Conservation (phyloP, 768 basidiomycete genomes). For the Cystobasidiopsis lactophilus region DNA sequence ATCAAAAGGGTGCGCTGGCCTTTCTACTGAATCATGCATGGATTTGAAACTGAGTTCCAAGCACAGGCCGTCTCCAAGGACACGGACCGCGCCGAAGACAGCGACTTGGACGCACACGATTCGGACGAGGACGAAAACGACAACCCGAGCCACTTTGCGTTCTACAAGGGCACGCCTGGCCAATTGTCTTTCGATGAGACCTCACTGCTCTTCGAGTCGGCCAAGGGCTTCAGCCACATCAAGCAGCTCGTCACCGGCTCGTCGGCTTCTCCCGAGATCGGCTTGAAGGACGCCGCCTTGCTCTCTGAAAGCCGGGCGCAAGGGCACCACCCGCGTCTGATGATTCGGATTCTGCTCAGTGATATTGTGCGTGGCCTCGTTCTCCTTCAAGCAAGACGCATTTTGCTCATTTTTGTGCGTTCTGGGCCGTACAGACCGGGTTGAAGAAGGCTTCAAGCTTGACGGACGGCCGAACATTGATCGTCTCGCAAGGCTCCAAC, state of each 20-base stretch:
- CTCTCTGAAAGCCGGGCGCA: background rate
- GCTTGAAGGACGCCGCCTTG: too few relatives aligned
- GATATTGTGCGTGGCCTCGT: background rate
- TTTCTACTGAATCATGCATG: background rate
- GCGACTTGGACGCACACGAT: background rate
- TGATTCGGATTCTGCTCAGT: background rate
- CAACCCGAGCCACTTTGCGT: background rate
- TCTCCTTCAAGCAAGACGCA: background rate
- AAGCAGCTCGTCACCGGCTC: too few relatives aligned
- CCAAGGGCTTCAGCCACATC: background rate
- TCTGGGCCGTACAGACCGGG: background rate
- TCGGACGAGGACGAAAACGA: background rate
- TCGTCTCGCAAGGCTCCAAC: background rate
- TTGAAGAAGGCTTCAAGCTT: background rate
- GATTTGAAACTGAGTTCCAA: background rate
- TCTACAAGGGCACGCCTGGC: background rate
- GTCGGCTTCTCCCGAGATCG: too few relatives aligned
- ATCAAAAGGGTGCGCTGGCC: background rate
- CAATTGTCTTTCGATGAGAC: background rate
- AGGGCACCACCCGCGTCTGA: background rate
- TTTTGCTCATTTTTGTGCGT: background rate
- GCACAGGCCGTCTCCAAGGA: background rate
- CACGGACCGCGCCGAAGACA: background rate
- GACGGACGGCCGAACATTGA: background rate
- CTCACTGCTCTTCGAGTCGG: background rate